Evolutionary conservation across 1,284 basidiomycete genomes (phyloP).

Genomic region (Cryptococcus depauperatus): DNA sequence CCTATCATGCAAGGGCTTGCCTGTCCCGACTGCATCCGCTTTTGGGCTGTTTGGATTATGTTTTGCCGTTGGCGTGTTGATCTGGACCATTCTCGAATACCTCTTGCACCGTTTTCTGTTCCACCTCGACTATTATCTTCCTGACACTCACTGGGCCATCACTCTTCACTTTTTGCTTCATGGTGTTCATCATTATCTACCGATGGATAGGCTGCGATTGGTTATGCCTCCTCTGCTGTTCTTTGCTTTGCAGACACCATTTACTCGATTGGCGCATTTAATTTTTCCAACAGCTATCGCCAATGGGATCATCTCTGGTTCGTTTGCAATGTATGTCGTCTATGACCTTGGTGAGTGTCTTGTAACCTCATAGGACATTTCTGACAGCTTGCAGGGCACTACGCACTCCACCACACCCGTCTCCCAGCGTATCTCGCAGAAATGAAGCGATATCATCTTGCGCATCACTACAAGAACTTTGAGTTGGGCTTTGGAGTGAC

Average conservation of each 20-base stretch:
- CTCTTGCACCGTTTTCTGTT: conserved; percentile 94
- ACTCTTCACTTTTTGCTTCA: conserved; percentile 89
- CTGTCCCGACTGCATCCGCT: conserved; percentile 24
- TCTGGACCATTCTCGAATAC: conserved; percentile 97
- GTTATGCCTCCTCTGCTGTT: conserved; percentile 97
- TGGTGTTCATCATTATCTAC: conserved; percentile 95
- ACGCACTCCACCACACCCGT: conserved; percentile 80
- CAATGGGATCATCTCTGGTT: conserved; percentile 86
- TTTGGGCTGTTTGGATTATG: conserved; percentile 52
- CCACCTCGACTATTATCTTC: conserved; percentile 86
- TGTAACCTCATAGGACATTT: not conserved
- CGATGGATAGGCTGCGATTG: conserved; percentile 89
- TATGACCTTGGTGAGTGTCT: conserved; percentile 68
- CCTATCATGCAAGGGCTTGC: too few species aligned
- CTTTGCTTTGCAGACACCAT: conserved; percentile 67
- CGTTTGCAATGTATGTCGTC: conserved; percentile 81
- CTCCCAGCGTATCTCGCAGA: conserved; percentile 79
- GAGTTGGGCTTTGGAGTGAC: conserved; percentile 97
- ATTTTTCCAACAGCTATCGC: conserved; percentile 79
- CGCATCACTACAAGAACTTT: conserved; percentile 95
- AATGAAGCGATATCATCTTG: conserved; percentile 96
- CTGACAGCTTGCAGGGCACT: conserved; percentile 49
- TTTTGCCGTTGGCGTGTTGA: conserved; percentile 72
- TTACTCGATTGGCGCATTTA: conserved; percentile 75
- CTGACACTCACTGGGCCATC: conserved; percentile 72